Conservation (phyloP, 257 asterid species). For the Asclepias syriaca region DNA sequence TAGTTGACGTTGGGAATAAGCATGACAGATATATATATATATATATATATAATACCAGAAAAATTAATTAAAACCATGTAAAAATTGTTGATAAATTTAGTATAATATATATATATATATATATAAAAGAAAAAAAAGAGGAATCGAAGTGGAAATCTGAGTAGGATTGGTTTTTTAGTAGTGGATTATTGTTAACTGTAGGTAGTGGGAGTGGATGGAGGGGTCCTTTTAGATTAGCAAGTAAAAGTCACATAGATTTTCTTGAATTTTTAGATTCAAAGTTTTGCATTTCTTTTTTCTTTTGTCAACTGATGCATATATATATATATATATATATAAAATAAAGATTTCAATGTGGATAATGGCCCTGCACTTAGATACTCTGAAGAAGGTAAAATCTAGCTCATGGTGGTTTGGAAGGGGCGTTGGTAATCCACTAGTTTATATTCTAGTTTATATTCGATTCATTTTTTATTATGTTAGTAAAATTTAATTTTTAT, state of each 20-base stretch:
- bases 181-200: not conserved
- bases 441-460: too few species aligned
- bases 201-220: constrained; percentile 1
- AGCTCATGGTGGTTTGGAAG: not conserved
- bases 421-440: too few species aligned
- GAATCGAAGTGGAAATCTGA: not conserved
- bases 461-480: too few species aligned
- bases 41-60: too few species aligned
- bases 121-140: not conserved
- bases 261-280: not conserved
- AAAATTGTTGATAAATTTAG: not conserved
- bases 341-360: not conserved
- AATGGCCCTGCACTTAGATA: not conserved
- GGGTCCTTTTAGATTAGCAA: constrained; percentile 19
- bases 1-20: not conserved
- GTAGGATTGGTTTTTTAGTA: not conserved
- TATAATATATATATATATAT: too few species aligned
- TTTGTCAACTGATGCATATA: not conserved
- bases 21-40: not conserved
- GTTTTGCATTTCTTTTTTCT: not conserved
- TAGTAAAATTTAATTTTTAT: too few species aligned
- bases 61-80: not conserved
- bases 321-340: not conserved
- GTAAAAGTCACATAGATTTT: constrained; percentile 7
- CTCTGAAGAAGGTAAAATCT: not conserved